Evolutionary conservation across 1,139 yeast species (phyloP), one percentile per base, ranked within the genome.

Genomic region (Sugiyamaella neomexicana): DNA sequence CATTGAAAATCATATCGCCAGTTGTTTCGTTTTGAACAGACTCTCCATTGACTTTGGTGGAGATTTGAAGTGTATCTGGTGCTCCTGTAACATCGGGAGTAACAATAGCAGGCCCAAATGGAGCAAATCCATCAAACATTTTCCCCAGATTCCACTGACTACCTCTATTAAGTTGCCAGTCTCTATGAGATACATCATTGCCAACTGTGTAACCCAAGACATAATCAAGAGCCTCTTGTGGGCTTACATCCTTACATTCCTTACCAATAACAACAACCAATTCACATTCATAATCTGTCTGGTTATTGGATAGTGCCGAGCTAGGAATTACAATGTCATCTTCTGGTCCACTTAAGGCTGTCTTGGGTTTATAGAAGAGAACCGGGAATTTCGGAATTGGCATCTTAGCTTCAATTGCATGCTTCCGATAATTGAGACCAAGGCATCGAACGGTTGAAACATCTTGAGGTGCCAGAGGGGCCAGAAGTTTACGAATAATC

Each of bases 121-220:
- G 82, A 7, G 81, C 80, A 72, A 76, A 78, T n/a, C 77, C 77
- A 56, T 80, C 84, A 60, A 76, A 79, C 75, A 76, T 75, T 67
- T 80, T 80, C 3, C 81, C 80, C 39, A 75, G 64, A 37, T 74
- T 67, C 75, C 80, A 80, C 61, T 80, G 84, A 1, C 80, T 80
- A 32, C 80, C 80, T 47, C 41, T 32, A 29, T 46, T 38, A 37
- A 56, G 52, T 47, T 60, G 73, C 83, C 83, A 79, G 20, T 74
- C 74, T 56, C 84, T 70, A 59, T 79, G 81, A 5, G 82, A 77
- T 16, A 80, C 77, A 61, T 80, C 85, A 63, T 80, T 79, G 10
- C 83, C 83, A 23, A 75, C 75, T 2, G 80, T 67, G 62, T 78
- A 80, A 2, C 85, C 85, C 27, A 79, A 65, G 2, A 80, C 78